These are phyloP conservation scores for Jimgerdemannia lactiflua DNA, from an alignment of 192 early-diverging fungal genomes.

Conservation along the genomic window DNA sequence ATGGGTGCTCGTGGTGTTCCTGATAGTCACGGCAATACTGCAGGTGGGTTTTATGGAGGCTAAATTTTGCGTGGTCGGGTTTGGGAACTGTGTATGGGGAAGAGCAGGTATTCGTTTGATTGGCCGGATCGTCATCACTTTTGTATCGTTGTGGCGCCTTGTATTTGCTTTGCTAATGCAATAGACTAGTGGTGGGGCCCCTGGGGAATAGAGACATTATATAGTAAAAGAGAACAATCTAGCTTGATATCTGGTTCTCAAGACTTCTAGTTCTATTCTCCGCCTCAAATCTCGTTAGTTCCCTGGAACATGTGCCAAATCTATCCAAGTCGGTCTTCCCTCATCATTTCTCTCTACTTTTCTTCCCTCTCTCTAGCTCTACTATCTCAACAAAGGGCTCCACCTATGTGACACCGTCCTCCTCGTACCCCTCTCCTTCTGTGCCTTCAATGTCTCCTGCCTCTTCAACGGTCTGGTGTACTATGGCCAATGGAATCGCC, in stretches of 20 bases:
- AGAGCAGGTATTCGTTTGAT: too few relatives aligned
- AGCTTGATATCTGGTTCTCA: constrained; percentile 28
- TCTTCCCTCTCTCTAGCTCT: constrained; percentile 54
- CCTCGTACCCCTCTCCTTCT: constrained; percentile 71
- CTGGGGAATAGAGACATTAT: too few relatives aligned
- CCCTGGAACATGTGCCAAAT: not conserved
- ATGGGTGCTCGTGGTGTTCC: constrained; percentile 58
- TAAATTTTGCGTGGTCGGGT: not conserved
- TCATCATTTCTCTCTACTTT: not conserved
- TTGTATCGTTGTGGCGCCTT: too few relatives aligned
- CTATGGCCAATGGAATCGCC: constrained; percentile 65
- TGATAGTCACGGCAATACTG: constrained; percentile 48
- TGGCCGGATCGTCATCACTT: too few relatives aligned
- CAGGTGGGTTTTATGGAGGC: constrained; percentile 40
- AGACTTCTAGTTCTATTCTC: not conserved
- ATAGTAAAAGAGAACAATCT: not conserved
- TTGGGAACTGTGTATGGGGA: too few relatives aligned
- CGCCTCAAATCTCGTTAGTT: not conserved
- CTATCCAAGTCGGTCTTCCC: not conserved
- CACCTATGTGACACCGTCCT: constrained; percentile 72
- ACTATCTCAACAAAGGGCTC: constrained; percentile 74
- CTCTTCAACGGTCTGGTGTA: constrained; percentile 80
- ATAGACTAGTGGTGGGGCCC: too few relatives aligned
- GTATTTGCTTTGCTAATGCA: too few relatives aligned
- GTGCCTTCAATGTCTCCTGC: constrained; percentile 69